Evolutionary conservation across 148 eudicot genomes (phyloP).

Genomic region (Fagopyrum tataricum): DNA sequence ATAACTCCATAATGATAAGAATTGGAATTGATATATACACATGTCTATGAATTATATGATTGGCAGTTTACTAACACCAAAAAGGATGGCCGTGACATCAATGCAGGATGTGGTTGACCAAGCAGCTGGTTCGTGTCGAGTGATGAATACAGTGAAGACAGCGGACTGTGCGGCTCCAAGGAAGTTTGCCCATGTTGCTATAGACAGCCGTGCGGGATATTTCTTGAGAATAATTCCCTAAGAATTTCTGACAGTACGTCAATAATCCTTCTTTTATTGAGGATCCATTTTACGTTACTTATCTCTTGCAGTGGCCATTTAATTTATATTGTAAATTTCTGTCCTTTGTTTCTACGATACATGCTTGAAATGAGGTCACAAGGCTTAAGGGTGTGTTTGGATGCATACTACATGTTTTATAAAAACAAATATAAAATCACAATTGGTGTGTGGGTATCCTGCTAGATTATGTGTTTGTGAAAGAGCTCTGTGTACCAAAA

Average conservation of each 20-base stretch:
- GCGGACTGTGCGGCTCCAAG: slow-evolving; percentile 44
- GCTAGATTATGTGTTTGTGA: too few species aligned
- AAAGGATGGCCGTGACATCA: slow-evolving; percentile 35
- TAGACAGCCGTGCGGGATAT: slow-evolving; percentile 43
- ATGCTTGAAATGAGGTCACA: background rate
- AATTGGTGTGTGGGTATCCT: too few species aligned
- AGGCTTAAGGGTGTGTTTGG: background rate
- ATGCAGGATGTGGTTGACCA: slow-evolving; percentile 26
- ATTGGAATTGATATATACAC: background rate
- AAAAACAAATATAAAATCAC: too few species aligned
- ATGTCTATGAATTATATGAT: background rate
- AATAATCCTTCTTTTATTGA: background rate
- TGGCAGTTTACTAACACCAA: slow-evolving; percentile 28
- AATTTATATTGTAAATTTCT: background rate
- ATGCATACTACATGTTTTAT: too few species aligned
- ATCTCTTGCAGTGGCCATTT: background rate
- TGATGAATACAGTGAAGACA: slow-evolving; percentile 26
- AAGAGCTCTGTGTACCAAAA: too few species aligned
- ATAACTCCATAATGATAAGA: background rate
- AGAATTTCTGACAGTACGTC: background rate
- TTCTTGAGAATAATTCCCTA: slow-evolving; percentile 37
- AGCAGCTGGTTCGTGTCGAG: slow-evolving; percentile 28
- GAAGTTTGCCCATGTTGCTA: slow-evolving; percentile 43
- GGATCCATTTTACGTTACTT: background rate
- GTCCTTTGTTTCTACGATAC: background rate